Conservation (phyloP, 106 monocot genomes). For the Allium fistulosum region DNA sequence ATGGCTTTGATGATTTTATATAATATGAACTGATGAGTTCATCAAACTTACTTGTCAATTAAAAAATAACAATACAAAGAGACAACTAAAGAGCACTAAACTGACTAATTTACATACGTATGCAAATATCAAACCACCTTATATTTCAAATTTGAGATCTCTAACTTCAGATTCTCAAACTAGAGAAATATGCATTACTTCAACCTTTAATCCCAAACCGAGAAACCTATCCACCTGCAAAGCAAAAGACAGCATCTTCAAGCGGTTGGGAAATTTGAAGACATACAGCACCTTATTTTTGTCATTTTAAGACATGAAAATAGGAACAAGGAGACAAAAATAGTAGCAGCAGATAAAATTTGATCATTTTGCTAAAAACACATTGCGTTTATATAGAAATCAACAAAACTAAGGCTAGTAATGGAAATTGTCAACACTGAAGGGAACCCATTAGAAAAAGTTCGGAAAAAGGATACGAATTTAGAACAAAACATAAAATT, state of each 20-base stretch:
- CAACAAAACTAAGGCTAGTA: not conserved
- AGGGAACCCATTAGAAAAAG: not conserved
- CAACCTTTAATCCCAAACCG: not conserved
- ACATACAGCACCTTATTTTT: not conserved
- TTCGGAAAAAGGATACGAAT: no score
- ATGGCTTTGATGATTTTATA: no score
- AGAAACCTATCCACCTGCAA: slow-evolving; percentile 4
- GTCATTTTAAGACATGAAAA: not conserved
- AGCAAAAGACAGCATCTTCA: slow-evolving; percentile 8
- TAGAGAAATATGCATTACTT: not conserved
- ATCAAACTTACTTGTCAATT: not conserved
- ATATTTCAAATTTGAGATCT: not conserved
- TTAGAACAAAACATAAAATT: no score
- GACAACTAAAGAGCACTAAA: not conserved
- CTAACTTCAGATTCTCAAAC: not conserved
- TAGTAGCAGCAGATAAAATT: not conserved
- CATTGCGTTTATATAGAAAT: not conserved
- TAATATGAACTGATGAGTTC: not conserved
- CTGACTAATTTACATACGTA: not conserved
- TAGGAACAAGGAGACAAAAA: not conserved
- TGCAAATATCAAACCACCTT: not conserved
- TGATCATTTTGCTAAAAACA: slow-evolving; percentile 9
- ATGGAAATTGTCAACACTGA: not conserved
- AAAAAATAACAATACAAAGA: slow-evolving; percentile 3
- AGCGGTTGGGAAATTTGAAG: not conserved